phyloP scores from a whole-genome alignment of 2,329 filamentous ascomycete genomes.

The Colletotrichum acutatum region DNA sequence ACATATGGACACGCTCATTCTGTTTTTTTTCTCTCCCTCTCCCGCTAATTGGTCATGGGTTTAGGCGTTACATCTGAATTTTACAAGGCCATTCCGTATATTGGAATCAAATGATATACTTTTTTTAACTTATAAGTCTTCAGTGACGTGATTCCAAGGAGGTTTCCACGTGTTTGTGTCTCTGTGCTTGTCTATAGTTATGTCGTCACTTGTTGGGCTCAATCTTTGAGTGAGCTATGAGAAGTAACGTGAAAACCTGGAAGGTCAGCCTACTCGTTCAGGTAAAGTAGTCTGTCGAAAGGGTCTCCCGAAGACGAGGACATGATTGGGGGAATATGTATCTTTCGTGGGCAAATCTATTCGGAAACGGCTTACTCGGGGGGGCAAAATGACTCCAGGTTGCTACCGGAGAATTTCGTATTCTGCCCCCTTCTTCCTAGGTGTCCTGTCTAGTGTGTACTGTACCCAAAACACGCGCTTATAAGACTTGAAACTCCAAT shows the following conservation, averaged over 20 bases:
- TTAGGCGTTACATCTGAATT: not conserved
- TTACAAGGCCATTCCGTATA: not conserved
- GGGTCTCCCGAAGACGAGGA: not conserved
- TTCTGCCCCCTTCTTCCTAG: not conserved
- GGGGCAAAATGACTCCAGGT: not conserved
- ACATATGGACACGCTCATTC: conserved; percentile 2
- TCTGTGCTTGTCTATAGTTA: no score
- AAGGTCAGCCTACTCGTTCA: not conserved
- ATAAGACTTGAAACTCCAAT: not conserved
- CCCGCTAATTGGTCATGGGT: not conserved
- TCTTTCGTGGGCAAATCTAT: not conserved
- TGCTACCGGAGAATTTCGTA: not conserved
- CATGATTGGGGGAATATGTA: not conserved
- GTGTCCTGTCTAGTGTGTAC: not conserved
- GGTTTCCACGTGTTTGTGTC: not conserved
- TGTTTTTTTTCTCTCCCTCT: not conserved
- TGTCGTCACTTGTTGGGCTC: not conserved
- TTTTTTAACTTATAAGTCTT: not conserved
- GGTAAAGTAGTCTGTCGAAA: not conserved
- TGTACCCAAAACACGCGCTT: not conserved
- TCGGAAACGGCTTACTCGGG: no score
- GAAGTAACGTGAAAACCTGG: not conserved
- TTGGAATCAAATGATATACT: not conserved
- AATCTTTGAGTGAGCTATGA: not conserved
- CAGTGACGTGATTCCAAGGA: not conserved